Percentiles rank a stretch among this genome's conserved stretches.
phyloP scores from a whole-genome alignment of 805 yeast species.

The Kodamaea kakaduensis region DNA sequence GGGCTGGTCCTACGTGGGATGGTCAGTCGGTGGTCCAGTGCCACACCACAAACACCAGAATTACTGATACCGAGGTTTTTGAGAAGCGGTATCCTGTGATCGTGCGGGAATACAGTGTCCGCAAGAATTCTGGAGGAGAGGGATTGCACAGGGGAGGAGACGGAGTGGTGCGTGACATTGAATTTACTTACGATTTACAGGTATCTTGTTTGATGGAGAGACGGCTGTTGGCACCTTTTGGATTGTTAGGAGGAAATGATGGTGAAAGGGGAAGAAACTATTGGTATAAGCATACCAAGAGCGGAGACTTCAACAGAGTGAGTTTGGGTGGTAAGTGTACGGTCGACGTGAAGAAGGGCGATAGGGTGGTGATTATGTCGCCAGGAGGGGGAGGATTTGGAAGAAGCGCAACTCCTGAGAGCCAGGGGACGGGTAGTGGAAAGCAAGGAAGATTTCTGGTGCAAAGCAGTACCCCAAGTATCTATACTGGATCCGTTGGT shows the following conservation, averaged over 20 bases:
- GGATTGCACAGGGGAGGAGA: conserved; percentile 77
- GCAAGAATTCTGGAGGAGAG: conserved; percentile 74
- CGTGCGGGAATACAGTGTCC: conserved; percentile 64
- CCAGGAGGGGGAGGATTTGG: conserved; percentile 49
- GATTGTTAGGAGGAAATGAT: conserved; percentile 74
- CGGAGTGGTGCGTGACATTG: conserved; percentile 82
- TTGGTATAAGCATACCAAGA: conserved; percentile 27
- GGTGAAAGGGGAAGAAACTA: conserved; percentile 62
- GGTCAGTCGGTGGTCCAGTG: conserved; percentile 91
- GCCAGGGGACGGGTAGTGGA: conserved; percentile 19
- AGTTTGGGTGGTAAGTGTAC: conserved; percentile 34
- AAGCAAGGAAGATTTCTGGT: conserved; percentile 18
- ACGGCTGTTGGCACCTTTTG: conserved; percentile 81
- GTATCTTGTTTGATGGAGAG: conserved; percentile 85
- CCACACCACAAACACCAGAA: conserved; percentile 90
- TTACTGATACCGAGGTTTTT: conserved; percentile 86
- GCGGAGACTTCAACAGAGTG: conserved; percentile 16
- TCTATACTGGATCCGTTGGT: conserved; percentile 36
- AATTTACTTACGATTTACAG: conserved; percentile 52
- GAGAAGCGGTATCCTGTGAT: conserved; percentile 87
- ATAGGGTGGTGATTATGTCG: conserved; percentile 35
- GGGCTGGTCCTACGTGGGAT: conserved; percentile 83
- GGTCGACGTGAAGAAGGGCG: conserved; percentile 35
- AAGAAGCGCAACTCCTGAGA: conserved; percentile 9
- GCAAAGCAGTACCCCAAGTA: too few relatives aligned